Evolutionary conservation across 768 basidiomycete genomes (phyloP), one percentile per base, ranked within the genome.

Genomic region (Phaffia tasmanica): DNA sequence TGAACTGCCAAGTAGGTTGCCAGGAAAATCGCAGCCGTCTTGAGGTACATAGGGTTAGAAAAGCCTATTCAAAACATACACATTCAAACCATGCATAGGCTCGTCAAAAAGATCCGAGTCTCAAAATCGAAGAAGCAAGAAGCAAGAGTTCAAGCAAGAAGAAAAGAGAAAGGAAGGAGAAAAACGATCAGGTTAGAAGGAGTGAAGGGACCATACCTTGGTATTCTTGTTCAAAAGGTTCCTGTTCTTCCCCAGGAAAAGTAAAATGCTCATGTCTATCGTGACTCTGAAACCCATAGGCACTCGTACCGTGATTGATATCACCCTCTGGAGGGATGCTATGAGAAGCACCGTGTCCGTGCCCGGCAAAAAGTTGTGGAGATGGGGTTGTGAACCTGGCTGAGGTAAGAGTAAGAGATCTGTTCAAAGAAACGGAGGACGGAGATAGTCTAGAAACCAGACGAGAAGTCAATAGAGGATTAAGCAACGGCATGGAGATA

Each of bases 191-290:
- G 9, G 6, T 23, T 18, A 15, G 23, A 57, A 29, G 4, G 56
- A 21, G 21, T 9, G 6, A 57, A 18, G 29, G 21, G 3, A 5
- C 47, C 59, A 42, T 18, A 61, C 59, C 59, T 46, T 61, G 23
- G 47, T n/a, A n/a, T 27, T 19, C 6, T n/a, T 27, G 21, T 46
- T 61, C 19, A 5, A 49, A 61, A 15, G 59, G 59, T 42, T 7
- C 35, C 47, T 61, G 59, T 23, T 61, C 59, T 46, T 61, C 59
- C 6, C 59, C 59, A 18, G n/a, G 46, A 42, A 2, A 61, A 16
- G 59, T 61, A 48, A 61, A 61, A 21, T 61, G 59, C 25, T 61
- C 59, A 49, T 61, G 46, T 32, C 59, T 18, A 49, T 61, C 23
- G n/a, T 61, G 59, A 14, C 47, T 49, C 23, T 61, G 59, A 42